Evolutionary conservation across 305 asterid species (phyloP).

Genomic region (Fraxinus dipetala): DNA sequence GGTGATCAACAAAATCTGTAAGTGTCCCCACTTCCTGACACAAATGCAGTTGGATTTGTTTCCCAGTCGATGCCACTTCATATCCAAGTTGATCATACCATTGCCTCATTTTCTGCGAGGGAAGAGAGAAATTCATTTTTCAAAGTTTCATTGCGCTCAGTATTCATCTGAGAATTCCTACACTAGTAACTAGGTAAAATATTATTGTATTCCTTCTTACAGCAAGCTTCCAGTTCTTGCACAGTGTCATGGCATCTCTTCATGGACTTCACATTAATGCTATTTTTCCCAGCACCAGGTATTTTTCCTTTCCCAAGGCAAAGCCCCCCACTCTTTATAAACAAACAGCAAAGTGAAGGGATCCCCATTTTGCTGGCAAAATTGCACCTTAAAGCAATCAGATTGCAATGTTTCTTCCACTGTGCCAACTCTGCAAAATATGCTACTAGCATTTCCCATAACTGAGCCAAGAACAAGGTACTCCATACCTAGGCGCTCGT

Average conservation of each 20-base stretch:
- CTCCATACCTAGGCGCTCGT: conserved; percentile 59
- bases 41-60: conserved; percentile 63
- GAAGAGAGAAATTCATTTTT: conserved; percentile 62
- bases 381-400: conserved; percentile 78
- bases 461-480: conserved; percentile 87
- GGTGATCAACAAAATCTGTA: conserved; percentile 87
- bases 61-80: conserved; percentile 69
- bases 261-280: conserved; percentile 88
- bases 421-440: conserved; percentile 84
- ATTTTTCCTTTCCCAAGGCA: conserved; percentile 50
- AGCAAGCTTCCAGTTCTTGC: conserved; percentile 64
- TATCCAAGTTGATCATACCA: conserved; percentile 86
- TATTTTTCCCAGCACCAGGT: conserved; percentile 84
- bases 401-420: conserved; percentile 59
- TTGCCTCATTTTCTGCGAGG: conserved; percentile 76
- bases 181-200: conserved; percentile 70
- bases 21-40: conserved; percentile 57
- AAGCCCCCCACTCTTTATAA: conserved; percentile 74
- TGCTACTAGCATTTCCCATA: conserved; percentile 79
- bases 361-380: conserved; percentile 82
- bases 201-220: conserved; percentile 54
- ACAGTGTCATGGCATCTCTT: conserved; percentile 78
- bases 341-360: conserved; percentile 83
- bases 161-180: conserved; percentile 55
- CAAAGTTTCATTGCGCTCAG: conserved; percentile 49